Conservation (phyloP, 148 eudicot species). For the Hydrangea macrophylla region DNA sequence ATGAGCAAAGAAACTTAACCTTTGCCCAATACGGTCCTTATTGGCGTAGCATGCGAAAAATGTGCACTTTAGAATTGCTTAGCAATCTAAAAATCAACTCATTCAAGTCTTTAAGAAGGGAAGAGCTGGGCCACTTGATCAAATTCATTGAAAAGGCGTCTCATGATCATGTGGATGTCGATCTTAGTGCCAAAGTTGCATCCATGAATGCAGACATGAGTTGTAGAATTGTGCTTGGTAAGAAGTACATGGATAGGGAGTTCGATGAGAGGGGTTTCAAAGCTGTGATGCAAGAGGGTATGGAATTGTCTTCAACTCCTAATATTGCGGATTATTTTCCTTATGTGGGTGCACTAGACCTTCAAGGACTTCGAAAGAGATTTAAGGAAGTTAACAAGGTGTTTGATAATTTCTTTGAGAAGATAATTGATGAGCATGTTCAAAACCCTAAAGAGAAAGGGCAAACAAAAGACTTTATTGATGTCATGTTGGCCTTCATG, state of each 20-base stretch:
- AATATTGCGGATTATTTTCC: slow-evolving; percentile 30
- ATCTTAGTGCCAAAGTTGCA: slow-evolving; percentile 18
- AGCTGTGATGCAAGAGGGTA: slow-evolving; percentile 18
- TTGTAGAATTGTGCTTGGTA: slow-evolving; percentile 24
- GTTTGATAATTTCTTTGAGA: slow-evolving; percentile 26
- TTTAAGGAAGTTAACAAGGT: slow-evolving; percentile 14
- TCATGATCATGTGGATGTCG: neutral
- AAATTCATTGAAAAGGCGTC: slow-evolving; percentile 5
- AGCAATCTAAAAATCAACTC: slow-evolving; percentile 12
- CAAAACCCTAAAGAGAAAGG: neutral
- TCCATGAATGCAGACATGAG: slow-evolving; percentile 19
- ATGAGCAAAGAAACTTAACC: slow-evolving; percentile 11
- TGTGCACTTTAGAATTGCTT: slow-evolving; percentile 20
- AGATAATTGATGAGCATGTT: slow-evolving; percentile 10
- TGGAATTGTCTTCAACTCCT: slow-evolving; percentile 11
- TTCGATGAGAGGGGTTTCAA: slow-evolving; percentile 22
- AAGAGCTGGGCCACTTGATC: slow-evolving; percentile 9
- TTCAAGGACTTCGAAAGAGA: slow-evolving; percentile 15
- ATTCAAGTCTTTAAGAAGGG: slow-evolving; percentile 19
- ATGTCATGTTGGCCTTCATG: slow-evolving; percentile 15
- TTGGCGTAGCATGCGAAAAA: slow-evolving; percentile 27
- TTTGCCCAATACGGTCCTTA: slow-evolving; percentile 14
- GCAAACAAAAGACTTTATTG: slow-evolving; percentile 12
- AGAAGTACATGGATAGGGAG: slow-evolving; percentile 14
- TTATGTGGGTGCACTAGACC: slow-evolving; percentile 15